Evolutionary conservation across 345 rosid genomes (phyloP).

Genomic region (Diplotaxis tenuifolia): DNA sequence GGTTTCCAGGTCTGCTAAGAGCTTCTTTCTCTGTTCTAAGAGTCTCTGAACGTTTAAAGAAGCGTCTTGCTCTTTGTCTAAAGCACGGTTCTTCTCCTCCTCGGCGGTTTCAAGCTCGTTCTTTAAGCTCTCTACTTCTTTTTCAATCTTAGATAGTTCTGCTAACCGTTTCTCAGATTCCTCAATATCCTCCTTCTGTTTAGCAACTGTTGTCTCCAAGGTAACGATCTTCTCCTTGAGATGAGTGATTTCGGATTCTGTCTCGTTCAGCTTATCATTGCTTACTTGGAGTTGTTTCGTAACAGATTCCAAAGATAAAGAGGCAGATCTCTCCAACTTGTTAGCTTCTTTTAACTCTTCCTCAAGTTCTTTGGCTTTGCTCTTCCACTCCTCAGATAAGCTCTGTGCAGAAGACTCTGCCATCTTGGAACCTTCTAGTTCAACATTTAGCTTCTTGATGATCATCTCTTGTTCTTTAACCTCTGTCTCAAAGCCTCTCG

Average conservation of each 20-base stretch:
- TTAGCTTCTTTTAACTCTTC: conserved; percentile 56
- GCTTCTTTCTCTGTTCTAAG: conserved; percentile 72
- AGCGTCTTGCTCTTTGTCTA: conserved; percentile 75
- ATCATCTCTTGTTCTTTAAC: conserved; percentile 58
- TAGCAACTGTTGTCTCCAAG: conserved; percentile 66
- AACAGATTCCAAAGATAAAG: conserved; percentile 76
- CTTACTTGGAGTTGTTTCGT: conserved; percentile 82
- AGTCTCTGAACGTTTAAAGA: conserved; percentile 66
- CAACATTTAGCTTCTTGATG: conserved; percentile 77
- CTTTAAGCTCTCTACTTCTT: conserved; percentile 52
- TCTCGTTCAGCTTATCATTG: conserved; percentile 67
- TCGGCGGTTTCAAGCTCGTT: conserved; percentile 53
- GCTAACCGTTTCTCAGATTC: conserved; percentile 53
- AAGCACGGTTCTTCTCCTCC: conserved; percentile 74
- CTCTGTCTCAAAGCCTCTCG: conserved; percentile 48
- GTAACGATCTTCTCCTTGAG: conserved; percentile 74
- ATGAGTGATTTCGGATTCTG: conserved; percentile 54
- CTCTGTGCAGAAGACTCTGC: conserved; percentile 78
- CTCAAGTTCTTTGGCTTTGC: conserved; percentile 62
- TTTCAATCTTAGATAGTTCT: conserved; percentile 48
- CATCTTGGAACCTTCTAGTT: conserved; percentile 80
- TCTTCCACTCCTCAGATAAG: conserved; percentile 71
- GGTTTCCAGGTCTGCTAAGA: conserved; percentile 65
- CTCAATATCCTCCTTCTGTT: conserved; percentile 67
- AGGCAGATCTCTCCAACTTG: conserved; percentile 78